Evolutionary conservation across 75 land plant species (phyloP), one percentile per base, ranked within the genome.

Genomic region (Azolla pinnata): DNA sequence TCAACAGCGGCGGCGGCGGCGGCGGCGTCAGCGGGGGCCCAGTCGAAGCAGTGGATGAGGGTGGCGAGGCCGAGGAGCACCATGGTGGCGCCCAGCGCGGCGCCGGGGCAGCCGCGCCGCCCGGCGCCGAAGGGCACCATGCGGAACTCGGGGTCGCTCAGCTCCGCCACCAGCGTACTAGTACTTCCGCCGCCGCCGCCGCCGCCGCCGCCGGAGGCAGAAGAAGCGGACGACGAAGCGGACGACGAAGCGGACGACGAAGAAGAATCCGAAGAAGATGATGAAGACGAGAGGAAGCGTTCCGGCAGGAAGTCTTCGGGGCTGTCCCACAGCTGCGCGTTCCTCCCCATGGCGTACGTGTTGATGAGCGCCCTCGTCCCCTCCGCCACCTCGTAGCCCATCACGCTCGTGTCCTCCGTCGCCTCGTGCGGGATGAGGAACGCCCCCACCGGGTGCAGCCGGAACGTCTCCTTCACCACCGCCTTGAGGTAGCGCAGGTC

Each of bases 41-140:
- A 68, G 10, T 68, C 42, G 58, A 68, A 68, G 29, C 38, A 57
- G 12, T 68, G 71, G 18, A 68, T 49, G 29, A 68, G 19, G 23
- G 46, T 52, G 33, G 71, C 54, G 7, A 68, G 29, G 23, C 67
- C 71, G 16, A 63, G 51, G 7, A 68, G 29, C 18, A 68, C 65
- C 58, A 68, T 51, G 25, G 19, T 61, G 24, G 68, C 33, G 1
- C 71, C 71, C 24, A 68, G 31, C 4, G 51, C 9, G 14, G 71
- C 71, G 19, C 71, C 71, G 16, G 71, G 71, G 35, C 71, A 68
- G 10, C 71, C 67, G 30, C 71, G 49, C 32, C 71, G 64, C 34
- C 71, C 71, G 29, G 71, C 71, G 33, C 71, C 71, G 53, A 68
- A 68, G 21, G 71, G 71, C 21, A 68, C 71, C 25, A 68, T 62